Evolutionary conservation across 305 asterid genomes (phyloP), one percentile per base, ranked within the genome.

Genomic region (Stenogyne calaminthoides): DNA sequence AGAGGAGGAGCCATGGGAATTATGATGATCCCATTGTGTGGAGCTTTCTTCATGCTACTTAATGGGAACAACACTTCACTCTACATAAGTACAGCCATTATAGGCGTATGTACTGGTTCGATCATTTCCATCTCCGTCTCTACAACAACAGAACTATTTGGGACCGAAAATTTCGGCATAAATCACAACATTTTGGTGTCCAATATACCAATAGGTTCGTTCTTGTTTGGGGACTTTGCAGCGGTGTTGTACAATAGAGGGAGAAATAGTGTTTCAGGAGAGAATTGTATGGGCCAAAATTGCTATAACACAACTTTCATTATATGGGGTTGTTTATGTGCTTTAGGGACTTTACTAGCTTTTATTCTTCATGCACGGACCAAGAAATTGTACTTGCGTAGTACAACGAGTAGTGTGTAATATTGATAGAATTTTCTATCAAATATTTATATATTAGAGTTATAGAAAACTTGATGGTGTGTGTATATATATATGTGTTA

Each of bases 161-260:
- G 98, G 10, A 69, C 92, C 1, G 72, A 82, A 57, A 86, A 88
- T 54, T 91, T 93, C 42, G 97, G 96, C 1, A 76, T 93, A 10
- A 93, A 93, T 70, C 97, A 93, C 78, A 91, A 93, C 46, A 78
- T 93, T 25, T 22, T 93, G 65, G 95, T 93, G 8, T 82, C 89
- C 0, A 93, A 89, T 57, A 93, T 93, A 49, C 97, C 98, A 0
- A 71, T 93, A 16, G 98, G 98, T 0, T 86, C 98, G 0, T 89
- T 91, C 72, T 40, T 93, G 74, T 89, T 93, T 69, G 98, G 98
- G 0, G 91, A 81, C 32, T 46, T 83, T 0, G 98, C 97, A 2
- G 98, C 97, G 6, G 0, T 86, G 18, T 29, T 88, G 1, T 93
- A 93, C 80, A 83, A 64, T 19, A 78, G 65, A 56, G 78, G 74